Evolutionary conservation across 306 rosid species (phyloP).

Genomic region (Mimosa bimucronata): DNA sequence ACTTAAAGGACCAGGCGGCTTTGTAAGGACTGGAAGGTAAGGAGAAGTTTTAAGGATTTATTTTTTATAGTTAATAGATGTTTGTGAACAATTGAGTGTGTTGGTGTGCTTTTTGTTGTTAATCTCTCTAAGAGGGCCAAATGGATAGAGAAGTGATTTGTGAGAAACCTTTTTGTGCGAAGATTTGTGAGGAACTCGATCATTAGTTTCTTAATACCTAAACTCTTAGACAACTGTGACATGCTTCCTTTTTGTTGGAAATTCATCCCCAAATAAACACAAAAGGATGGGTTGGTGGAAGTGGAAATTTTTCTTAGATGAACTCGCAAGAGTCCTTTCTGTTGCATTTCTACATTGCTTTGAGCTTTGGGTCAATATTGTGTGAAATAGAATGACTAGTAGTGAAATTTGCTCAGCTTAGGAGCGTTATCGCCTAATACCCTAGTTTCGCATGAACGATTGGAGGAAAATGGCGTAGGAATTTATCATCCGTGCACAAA

Average conservation of each 20-base stretch:
- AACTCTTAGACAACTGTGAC: neutral
- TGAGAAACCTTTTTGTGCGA: neutral
- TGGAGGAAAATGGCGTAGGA: neutral
- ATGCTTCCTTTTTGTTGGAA: neutral
- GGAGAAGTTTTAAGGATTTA: conserved; percentile 15
- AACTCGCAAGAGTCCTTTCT: neutral
- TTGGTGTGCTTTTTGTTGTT: neutral
- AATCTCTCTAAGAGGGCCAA: neutral
- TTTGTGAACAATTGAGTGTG: conserved; percentile 8
- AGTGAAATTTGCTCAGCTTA: neutral
- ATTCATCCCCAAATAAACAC: neutral
- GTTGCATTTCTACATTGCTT: neutral
- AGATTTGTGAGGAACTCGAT: neutral
- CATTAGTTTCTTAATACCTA: neutral
- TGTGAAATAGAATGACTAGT: neutral
- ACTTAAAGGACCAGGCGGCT: conserved; percentile 33
- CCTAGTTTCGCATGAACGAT: conserved; percentile 1
- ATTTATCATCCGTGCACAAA: neutral
- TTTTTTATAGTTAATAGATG: conserved; percentile 12
- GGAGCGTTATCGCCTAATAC: neutral
- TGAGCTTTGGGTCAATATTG: neutral
- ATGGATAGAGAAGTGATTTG: neutral
- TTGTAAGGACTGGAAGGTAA: conserved; percentile 45
- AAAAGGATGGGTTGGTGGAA: neutral
- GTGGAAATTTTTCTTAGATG: neutral